phyloP scores from a whole-genome alignment of 2,329 filamentous ascomycete species.

The Monosporascus sp. region DNA sequence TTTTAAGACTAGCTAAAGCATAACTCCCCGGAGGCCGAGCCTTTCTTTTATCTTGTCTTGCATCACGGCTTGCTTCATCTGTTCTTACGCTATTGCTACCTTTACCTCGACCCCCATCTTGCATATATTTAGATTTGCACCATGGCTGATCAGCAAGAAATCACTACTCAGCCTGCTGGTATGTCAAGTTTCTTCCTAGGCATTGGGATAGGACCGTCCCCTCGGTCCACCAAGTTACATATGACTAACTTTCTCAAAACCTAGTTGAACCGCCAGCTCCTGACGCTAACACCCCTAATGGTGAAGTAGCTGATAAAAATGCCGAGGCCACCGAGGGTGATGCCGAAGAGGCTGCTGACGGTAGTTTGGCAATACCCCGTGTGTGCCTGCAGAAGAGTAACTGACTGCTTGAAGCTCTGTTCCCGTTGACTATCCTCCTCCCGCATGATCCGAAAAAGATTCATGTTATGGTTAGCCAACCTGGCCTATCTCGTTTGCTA shows the following conservation, averaged over 20 bases:
- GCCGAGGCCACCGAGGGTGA: slow-evolving; percentile 20
- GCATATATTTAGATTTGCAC: slow-evolving; percentile 2
- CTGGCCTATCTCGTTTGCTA: slow-evolving; percentile 3
- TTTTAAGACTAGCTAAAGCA: background rate
- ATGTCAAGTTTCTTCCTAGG: slow-evolving; percentile 5
- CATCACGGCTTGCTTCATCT: background rate
- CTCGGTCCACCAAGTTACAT: slow-evolving; percentile 5
- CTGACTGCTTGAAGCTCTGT: slow-evolving; percentile 35
- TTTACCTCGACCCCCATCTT: background rate
- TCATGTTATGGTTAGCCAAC: slow-evolving; percentile 69
- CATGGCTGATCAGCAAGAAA: slow-evolving; percentile 27
- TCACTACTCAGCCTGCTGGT: slow-evolving; percentile 14
- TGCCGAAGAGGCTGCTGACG: slow-evolving; percentile 18
- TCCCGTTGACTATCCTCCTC: slow-evolving; percentile 69
- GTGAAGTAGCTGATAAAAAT: slow-evolving; percentile 14
- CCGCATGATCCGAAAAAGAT: slow-evolving; percentile 76
- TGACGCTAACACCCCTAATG: slow-evolving; percentile 18
- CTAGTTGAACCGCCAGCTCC: slow-evolving; percentile 11
- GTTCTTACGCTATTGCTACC: background rate
- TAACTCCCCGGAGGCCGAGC: background rate
- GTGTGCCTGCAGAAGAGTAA: slow-evolving; percentile 10
- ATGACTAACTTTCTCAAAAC: background rate
- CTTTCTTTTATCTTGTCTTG: background rate
- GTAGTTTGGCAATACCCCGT: slow-evolving; percentile 10
- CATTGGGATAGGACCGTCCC: background rate